Percentiles rank a stretch among this genome's conserved stretches.
Evolutionary conservation across 2,329 filamentous ascomycete genomes (phyloP).

Genomic region (Aureobasidium leucospermi): DNA sequence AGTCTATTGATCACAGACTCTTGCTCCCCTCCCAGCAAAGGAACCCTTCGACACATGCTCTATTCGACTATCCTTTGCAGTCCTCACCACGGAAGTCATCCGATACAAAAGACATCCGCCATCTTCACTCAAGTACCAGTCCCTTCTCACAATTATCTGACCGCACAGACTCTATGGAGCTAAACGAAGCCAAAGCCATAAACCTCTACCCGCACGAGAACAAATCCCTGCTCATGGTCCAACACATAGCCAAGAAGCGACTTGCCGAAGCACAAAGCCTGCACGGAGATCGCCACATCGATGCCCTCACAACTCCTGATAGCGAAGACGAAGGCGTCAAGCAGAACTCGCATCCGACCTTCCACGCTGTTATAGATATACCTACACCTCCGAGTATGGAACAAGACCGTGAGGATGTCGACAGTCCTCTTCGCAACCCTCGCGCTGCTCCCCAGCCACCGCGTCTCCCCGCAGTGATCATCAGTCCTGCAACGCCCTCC

Average conservation of each 20-base stretch:
- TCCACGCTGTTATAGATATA: slow-evolving; percentile 15
- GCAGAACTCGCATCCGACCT: slow-evolving; percentile 10
- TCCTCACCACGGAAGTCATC: slow-evolving; percentile 11
- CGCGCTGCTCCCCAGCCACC: slow-evolving; percentile 52
- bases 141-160: slow-evolving; percentile 25
- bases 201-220: slow-evolving; percentile 58
- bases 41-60: neutral
- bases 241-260: slow-evolving; percentile 31
- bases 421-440: slow-evolving; percentile 53
- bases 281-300: neutral
- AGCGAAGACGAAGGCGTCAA: neutral
- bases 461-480: slow-evolving; percentile 34
- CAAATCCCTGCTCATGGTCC: slow-evolving; percentile 56
- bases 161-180: slow-evolving; percentile 47
- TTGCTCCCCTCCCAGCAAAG: neutral
- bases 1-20: neutral
- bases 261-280: neutral
- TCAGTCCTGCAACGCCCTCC: slow-evolving; percentile 48
- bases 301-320: neutral
- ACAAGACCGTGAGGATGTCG: slow-evolving; percentile 27
- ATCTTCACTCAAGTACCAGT: slow-evolving; percentile 13
- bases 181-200: slow-evolving; percentile 55
- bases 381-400: slow-evolving; percentile 15
- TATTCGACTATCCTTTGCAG: neutral
- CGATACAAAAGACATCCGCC: slow-evolving; percentile 11